Base-by-base conservation (phyloP, 805 yeast genomes). In the Candida coquimbonensis region DNA sequence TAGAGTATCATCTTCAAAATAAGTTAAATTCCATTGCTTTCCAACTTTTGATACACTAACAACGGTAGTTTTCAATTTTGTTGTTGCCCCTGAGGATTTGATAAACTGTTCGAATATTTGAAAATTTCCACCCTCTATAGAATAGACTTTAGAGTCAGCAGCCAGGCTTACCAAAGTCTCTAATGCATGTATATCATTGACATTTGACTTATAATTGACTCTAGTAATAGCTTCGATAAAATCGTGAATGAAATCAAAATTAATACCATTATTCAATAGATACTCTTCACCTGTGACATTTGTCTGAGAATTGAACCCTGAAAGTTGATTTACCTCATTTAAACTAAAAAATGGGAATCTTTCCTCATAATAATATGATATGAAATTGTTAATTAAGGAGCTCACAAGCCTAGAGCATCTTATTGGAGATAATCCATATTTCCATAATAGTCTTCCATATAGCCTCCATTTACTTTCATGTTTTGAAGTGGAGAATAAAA, bases 91-190 rank as follows among this genome's bases (percentile, higher is more conserved):
- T 0, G 77, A 66, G 4, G 38, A 37, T 2, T 62, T 49, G n/a
- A 70, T 50, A 61, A 73, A 68, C 6, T 53, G 53, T 26, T 68
- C 67, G 52, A 75, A 74, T 16, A 75, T 66, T 44, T 57, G 59
- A 53, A 61, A 68, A 49, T 74, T 74, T 7, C 80, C 80, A 7
- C 78, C 78, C 4, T 56, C 52, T 4, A 75, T 65, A 5, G 59
- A 51, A 11, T 50, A 45, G 2, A 68, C 26, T 4, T 36, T 67
- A 12, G 61, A 65, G 2, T 58, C 58, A 0, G 75, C 70, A 3
- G 73, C 65, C 25, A 71, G 31, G 12, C 70, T 58, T 14, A 74
- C 73, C 26, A 66, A 41, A 1, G 70, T 60, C 0, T 69, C 78
- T 17, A 74, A 48, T 0, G 67, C 70, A 45, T 73, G 75, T n/a